Evolutionary conservation across 2,329 filamentous ascomycete species (phyloP).

Genomic region (Calonectria honghensis): DNA sequence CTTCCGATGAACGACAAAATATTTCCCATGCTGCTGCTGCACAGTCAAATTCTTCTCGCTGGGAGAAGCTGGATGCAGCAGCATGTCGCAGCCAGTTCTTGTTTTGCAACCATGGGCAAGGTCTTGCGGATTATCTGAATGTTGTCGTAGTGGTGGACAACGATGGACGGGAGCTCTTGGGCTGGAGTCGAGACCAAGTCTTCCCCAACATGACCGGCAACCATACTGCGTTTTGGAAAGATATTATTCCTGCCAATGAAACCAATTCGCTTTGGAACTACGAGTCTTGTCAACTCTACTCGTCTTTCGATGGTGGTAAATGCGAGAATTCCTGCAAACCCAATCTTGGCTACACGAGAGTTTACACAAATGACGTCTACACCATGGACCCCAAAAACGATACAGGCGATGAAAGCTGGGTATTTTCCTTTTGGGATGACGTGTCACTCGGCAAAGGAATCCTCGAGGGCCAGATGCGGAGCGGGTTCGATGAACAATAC

Average conservation of each 20-base stretch:
- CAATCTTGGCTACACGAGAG: not conserved
- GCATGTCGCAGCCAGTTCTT: slow-evolving; percentile 20
- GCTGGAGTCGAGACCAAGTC: slow-evolving; percentile 9
- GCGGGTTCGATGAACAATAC: slow-evolving; percentile 19
- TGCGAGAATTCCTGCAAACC: slow-evolving; percentile 17
- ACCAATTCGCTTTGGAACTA: slow-evolving; percentile 16
- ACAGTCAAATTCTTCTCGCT: not conserved
- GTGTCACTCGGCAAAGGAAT: not conserved
- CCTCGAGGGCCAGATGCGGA: slow-evolving; percentile 13
- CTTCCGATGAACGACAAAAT: slow-evolving; percentile 7
- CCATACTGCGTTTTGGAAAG: slow-evolving; percentile 10
- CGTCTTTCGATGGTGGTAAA: slow-evolving; percentile 21
- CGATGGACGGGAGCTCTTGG: not conserved
- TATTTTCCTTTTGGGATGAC: not conserved
- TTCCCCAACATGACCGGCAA: slow-evolving; percentile 19
- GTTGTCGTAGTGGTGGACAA: slow-evolving; percentile 19
- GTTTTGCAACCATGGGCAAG: slow-evolving; percentile 6
- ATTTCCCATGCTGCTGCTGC: slow-evolving; percentile 12
- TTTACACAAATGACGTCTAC: not conserved
- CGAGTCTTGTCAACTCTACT: not conserved
- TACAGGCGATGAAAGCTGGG: not conserved
- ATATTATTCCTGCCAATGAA: not conserved
- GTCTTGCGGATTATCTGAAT: slow-evolving; percentile 4
- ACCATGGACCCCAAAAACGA: slow-evolving; percentile 3
- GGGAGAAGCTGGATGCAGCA: slow-evolving; percentile 6